These are phyloP conservation scores for Didymella lethalis DNA, from an alignment of 2,329 filamentous ascomycete genomes.

Conservation along the genomic window DNA sequence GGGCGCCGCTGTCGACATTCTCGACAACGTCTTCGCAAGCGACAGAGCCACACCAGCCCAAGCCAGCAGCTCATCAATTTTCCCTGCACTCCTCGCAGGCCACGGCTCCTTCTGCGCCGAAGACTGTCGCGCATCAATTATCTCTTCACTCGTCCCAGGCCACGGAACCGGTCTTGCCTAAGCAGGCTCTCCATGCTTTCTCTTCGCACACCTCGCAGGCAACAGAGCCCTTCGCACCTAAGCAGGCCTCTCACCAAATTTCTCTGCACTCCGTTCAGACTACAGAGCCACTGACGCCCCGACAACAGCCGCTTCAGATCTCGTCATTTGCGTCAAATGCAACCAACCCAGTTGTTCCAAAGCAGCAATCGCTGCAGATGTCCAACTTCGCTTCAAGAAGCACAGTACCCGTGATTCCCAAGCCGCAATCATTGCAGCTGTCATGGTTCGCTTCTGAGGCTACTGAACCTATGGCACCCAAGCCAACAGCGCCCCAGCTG, in stretches of 20 bases:
- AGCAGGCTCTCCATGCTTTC: constrained; percentile 16
- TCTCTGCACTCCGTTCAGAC: constrained; percentile 28
- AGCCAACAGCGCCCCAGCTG: constrained; percentile 10
- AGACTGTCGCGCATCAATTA: constrained; percentile 5
- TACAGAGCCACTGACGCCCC: constrained; percentile 31
- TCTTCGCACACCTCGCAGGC: constrained; percentile 25
- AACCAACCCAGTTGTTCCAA: constrained; percentile 29
- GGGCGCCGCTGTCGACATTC: constrained; percentile 28
- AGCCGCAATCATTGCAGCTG: constrained; percentile 21
- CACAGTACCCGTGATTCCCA: constrained; percentile 36
- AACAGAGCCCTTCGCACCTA: constrained; percentile 16
- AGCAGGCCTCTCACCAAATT: constrained; percentile 13
- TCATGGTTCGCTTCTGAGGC: constrained; percentile 32
- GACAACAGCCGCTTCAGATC: constrained; percentile 27
- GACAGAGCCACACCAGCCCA: constrained; percentile 35
- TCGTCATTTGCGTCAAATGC: constrained; percentile 30
- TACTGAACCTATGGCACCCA: constrained; percentile 35
- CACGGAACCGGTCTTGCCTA: constrained; percentile 27
- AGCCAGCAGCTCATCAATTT: constrained; percentile 9
- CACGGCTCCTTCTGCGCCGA: constrained; percentile 32
- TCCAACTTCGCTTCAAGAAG: constrained; percentile 32
- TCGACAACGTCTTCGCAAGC: constrained; percentile 35
- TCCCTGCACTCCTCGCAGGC: constrained; percentile 24
- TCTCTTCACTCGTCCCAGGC: constrained; percentile 28
- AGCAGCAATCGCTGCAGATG: constrained; percentile 28